Conservation (phyloP, 805 yeast species). For the Pichia californica region DNA sequence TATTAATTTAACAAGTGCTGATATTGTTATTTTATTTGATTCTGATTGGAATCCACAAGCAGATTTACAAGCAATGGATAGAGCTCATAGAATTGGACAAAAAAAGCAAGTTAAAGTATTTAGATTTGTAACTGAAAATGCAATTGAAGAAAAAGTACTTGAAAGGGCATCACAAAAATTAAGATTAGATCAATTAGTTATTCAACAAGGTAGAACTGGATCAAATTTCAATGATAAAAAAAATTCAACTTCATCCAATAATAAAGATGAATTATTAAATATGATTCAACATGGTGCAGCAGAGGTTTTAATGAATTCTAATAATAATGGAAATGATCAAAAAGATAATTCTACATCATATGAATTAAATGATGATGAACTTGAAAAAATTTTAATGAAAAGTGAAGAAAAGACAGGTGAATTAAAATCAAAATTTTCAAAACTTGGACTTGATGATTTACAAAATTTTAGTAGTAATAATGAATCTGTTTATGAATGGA, state of each 20-base stretch:
- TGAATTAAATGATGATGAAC: slow-evolving; percentile 42
- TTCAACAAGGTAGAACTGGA: slow-evolving; percentile 55
- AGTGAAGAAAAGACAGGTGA: slow-evolving; percentile 62
- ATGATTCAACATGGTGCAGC: slow-evolving; percentile 85
- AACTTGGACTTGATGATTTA: slow-evolving; percentile 67
- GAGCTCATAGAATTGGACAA: slow-evolving; percentile 86
- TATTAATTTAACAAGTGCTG: slow-evolving; percentile 76
- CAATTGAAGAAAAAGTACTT: slow-evolving; percentile 75
- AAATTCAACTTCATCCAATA: slow-evolving; percentile 38
- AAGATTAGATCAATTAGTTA: slow-evolving; percentile 73
- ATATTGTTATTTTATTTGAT: slow-evolving; percentile 67
- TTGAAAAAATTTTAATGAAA: slow-evolving; percentile 52
- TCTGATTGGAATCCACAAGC: slow-evolving; percentile 91
- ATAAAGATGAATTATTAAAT: slow-evolving; percentile 66
- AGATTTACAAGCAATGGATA: slow-evolving; percentile 83
- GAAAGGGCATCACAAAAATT: slow-evolving; percentile 79
- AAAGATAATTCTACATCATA: slow-evolving; percentile 22
- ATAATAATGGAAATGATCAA: slow-evolving; percentile 7
- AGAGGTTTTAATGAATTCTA: slow-evolving; percentile 41
- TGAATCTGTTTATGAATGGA: slow-evolving; percentile 77
- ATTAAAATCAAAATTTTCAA: slow-evolving; percentile 55
- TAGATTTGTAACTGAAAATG: slow-evolving; percentile 72
- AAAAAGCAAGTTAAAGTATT: slow-evolving; percentile 77
- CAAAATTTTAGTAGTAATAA: slow-evolving; percentile 57
- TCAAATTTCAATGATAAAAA: slow-evolving; percentile 12